Conservation (phyloP, 1,284 basidiomycete genomes). For the Mycena citricolor region DNA sequence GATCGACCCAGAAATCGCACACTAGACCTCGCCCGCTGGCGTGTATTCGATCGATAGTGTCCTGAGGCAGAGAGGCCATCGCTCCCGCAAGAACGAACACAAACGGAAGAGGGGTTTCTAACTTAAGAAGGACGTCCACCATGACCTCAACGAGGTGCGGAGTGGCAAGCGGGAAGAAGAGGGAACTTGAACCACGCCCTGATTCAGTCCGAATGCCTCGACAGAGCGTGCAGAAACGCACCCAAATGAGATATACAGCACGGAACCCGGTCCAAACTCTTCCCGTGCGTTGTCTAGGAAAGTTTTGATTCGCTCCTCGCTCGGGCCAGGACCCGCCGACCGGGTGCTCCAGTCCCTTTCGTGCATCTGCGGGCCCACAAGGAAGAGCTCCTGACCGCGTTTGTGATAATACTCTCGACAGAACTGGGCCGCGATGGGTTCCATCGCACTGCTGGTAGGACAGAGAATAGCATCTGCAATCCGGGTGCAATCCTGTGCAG, state of each 20-base stretch:
- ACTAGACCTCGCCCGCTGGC: not conserved
- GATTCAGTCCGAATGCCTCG: no score
- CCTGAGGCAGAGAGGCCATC: not conserved
- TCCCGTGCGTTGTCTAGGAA: constrained; percentile 14
- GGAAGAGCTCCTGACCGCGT: constrained; percentile 14
- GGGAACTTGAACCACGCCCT: no score
- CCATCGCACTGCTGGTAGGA: not conserved
- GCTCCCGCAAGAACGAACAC: constrained; percentile 5
- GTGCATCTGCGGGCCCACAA: constrained; percentile 13
- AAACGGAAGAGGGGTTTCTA: constrained; percentile 11
- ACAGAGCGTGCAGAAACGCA: no score
- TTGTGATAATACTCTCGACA: constrained; percentile 3
- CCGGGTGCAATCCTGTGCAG: constrained; percentile 4
- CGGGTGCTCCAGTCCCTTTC: not conserved
- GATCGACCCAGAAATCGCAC: constrained; percentile 4
- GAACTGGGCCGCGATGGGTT: constrained; percentile 9
- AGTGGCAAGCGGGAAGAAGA: constrained; percentile 10
- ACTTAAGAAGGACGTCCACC: not conserved
- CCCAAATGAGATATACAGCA: constrained; percentile 21
- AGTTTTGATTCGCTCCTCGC: constrained; percentile 1
- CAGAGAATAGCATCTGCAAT: constrained; percentile 5
- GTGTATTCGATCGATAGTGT: constrained; percentile 1
- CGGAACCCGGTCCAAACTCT: constrained; percentile 10
- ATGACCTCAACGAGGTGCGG: constrained; percentile 8
- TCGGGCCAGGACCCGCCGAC: not conserved